Evolutionary conservation across 176 grass and related monocot species (phyloP), one percentile per base, ranked within the genome.

Genomic region (Bonia amplexicaulis): DNA sequence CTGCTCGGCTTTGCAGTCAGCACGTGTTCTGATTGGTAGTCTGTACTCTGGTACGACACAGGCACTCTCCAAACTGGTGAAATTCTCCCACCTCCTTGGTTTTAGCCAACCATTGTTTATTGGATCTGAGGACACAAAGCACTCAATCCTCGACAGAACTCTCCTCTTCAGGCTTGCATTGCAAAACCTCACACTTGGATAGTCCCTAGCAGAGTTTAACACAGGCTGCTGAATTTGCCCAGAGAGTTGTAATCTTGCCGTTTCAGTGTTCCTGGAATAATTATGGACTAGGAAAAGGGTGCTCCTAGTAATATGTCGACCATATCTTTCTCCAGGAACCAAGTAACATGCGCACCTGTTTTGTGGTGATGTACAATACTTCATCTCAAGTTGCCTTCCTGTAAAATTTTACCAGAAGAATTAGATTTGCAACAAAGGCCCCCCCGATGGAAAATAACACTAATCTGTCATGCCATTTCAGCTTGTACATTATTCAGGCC

Each of bases 1-100:
- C 58, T 92, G 87, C 80, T 93, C 80, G 0, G 95, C 89, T 67
- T 80, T 92, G 86, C 90, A 95, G 82, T 95, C 89, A 9, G 85
- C 79, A 35, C 85, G 89, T 39, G 33, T 93, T 82, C 74, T 93
- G 40, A 70, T 54, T 2, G 87, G 66, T 17, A 79, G 58, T 26
- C 5, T 86, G 62, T 87, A 81, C 66, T 81, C 89, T 26, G 80
- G 59, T 45, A 81, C 73, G 58, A 80, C 75, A 67, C 72, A 49
- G n/a, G 44, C 17, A n/a, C 11, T 66, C 23, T 91, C 80, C 25
- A 57, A 70, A 17, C 23, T 74, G 26, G 41, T 73, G 78, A 87
- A 37, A 57, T 64, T 87, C 12, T 82, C 90, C 67, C 81, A 78
- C 35, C 91, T 97, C 72, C 86, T 95, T 4, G 78, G 82, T 51